Conservation (phyloP, 176 grass and related monocot species). For the Melocanna baccifera region DNA sequence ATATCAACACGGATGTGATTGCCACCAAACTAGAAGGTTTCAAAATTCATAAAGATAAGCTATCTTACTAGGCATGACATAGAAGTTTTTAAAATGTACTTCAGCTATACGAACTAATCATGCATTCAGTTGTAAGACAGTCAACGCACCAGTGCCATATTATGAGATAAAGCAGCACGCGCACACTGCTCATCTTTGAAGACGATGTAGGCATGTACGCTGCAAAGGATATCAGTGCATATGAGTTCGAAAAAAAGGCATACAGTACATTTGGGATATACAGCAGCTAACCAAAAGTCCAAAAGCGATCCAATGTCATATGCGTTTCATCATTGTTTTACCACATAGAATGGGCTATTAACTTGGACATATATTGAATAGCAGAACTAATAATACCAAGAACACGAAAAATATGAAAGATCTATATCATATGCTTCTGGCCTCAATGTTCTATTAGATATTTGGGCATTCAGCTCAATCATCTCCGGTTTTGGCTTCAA, state of each 20-base stretch:
- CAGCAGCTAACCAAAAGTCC: not conserved
- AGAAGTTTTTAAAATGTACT: not conserved
- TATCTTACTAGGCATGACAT: not conserved
- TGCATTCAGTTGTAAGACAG: not conserved
- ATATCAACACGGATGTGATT: constrained; percentile 94
- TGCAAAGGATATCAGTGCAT: constrained; percentile 36
- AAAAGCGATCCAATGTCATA: not conserved
- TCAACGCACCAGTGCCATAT: constrained; percentile 69
- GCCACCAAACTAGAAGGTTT: constrained; percentile 63
- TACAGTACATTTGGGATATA: not conserved
- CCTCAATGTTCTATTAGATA: not conserved
- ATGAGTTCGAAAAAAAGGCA: not conserved
- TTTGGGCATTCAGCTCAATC: not conserved
- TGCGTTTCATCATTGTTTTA: not conserved
- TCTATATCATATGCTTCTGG: not conserved
- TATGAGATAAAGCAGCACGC: constrained; percentile 59
- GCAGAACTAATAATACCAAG: not conserved
- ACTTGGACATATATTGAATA: not conserved
- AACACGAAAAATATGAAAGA: not conserved
- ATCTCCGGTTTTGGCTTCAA: not conserved
- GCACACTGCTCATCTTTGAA: constrained; percentile 81
- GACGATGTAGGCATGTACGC: constrained; percentile 95
- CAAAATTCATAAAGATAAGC: constrained; percentile 19
- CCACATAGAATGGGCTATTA: not conserved
- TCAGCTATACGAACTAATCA: not conserved